phyloP scores from a whole-genome alignment of 495 filamentous ascomycete species.

The Penicillium crystallinum region DNA sequence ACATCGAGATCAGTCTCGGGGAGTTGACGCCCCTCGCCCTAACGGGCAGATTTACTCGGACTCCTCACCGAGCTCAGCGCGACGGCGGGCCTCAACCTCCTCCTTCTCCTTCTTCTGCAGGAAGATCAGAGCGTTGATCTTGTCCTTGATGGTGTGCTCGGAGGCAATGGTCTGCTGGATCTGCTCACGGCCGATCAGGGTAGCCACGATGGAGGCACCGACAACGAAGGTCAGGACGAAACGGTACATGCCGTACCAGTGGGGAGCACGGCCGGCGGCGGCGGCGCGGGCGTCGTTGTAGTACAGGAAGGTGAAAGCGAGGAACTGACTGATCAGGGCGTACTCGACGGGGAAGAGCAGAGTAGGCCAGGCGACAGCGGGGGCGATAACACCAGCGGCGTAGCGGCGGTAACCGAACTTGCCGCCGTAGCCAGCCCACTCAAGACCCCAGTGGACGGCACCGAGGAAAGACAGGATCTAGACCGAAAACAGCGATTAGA shows the following conservation, averaged over 20 bases:
- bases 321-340: conserved; percentile 86
- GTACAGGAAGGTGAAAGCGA: conserved; percentile 84
- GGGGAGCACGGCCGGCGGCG: conserved; percentile 72
- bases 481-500: conserved; percentile 3
- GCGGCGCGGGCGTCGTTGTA: conserved; percentile 78
- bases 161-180: conserved; percentile 55
- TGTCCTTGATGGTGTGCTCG: conserved; percentile 50
- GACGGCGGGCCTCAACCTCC: conserved; percentile 53
- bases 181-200: conserved; percentile 79
- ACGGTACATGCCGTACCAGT: conserved; percentile 90
- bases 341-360: conserved; percentile 80
- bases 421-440: conserved; percentile 73
- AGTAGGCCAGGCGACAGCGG: conserved; percentile 90
- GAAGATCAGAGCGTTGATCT: conserved; percentile 59
- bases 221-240: conserved; percentile 95
- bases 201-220: conserved; percentile 79
- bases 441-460: conserved; percentile 91
- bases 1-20: conserved; percentile 21
- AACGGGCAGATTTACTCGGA: conserved; percentile 35
- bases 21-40: conserved; percentile 7
- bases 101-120: conserved; percentile 57
- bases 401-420: conserved; percentile 71
- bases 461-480: conserved; percentile 94
- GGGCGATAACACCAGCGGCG: conserved; percentile 73
- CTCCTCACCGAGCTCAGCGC: conserved; percentile 40